Evolutionary conservation across 768 basidiomycete genomes (phyloP), one percentile per base, ranked within the genome.

Genomic region (Punctularia strigosozonata): DNA sequence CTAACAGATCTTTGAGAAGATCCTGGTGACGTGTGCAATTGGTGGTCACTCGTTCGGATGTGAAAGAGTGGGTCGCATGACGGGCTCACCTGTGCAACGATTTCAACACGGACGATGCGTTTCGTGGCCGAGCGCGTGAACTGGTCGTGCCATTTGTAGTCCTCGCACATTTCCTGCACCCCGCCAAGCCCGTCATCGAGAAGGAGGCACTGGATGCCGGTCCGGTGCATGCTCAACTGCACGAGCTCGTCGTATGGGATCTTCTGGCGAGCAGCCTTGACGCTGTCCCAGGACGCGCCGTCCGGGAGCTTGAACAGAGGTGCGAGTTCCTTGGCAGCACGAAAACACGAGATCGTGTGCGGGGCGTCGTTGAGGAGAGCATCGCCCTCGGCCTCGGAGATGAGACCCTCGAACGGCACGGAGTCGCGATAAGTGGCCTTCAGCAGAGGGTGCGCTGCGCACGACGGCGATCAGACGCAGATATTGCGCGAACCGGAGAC

Each of bases 401-500:
- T 59, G 35, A 81, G 50, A 0, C 74, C 74, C 42, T 86, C 78
- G 44, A 85, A 70, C 0, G 75, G 67, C 14, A 82, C 47, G 3
- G 42, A 44, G 17, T 57, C 36, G 22, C 76, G 68, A 38, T 70
- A 50, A 15, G 58, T 57, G 5, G 58, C 62, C 18, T 61, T 59
- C 34, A 87, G 62, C 15, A 88, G 60, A 2, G 82, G 77, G 50
- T 87, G 85, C 0, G 82, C 79, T n/a, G n/a, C n/a, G n/a, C n/a
- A n/a, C n/a, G n/a, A n/a, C n/a, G n/a, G n/a, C n/a, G n/a, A n/a
- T n/a, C n/a, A n/a, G n/a, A n/a, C n/a, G n/a, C n/a, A n/a, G n/a
- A n/a, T n/a, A n/a, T n/a, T n/a, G n/a, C n/a, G n/a, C n/a, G n/a
- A n/a, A n/a, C n/a, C n/a, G n/a, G n/a, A n/a, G n/a, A n/a, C n/a